Conservation (phyloP, 495 filamentous ascomycete genomes). For the Penicillium chermesinum region DNA sequence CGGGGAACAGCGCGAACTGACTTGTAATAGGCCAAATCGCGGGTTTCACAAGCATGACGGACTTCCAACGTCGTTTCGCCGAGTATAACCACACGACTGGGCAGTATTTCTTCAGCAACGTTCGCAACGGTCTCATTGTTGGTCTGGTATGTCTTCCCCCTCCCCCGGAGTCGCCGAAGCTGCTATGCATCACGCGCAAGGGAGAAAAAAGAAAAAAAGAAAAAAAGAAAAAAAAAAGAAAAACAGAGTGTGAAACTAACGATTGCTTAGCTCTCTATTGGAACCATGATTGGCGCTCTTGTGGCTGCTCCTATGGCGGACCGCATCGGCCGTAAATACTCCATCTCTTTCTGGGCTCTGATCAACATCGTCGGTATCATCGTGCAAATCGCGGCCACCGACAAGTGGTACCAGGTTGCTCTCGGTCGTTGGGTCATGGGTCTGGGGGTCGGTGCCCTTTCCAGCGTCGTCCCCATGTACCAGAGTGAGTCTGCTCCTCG, state of each 20-base stretch:
- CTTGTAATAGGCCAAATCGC: conserved; percentile 44
- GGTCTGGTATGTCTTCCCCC: conserved; percentile 40
- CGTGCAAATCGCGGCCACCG: conserved; percentile 57
- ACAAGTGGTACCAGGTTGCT: conserved; percentile 50
- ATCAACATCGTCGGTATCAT: conserved; percentile 65
- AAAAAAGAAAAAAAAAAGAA: background rate
- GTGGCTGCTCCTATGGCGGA: conserved; percentile 54
- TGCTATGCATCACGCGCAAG: background rate
- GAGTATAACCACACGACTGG: conserved; percentile 27
- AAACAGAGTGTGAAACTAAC: background rate
- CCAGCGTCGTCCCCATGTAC: conserved; percentile 69
- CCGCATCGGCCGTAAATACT: conserved; percentile 47
- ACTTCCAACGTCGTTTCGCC: conserved; percentile 46
- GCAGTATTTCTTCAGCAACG: conserved; percentile 48
- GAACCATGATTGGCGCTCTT: conserved; percentile 65
- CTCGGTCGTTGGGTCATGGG: conserved; percentile 57
- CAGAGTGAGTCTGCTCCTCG: conserved; percentile 63
- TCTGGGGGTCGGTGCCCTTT: conserved; percentile 65
- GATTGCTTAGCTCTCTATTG: conserved; percentile 49
- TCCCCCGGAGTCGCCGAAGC: background rate
- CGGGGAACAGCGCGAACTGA: background rate
- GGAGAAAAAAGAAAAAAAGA: background rate
- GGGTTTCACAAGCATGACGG: conserved; percentile 58
- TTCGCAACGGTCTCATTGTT: conserved; percentile 53
- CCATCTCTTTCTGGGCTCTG: conserved; percentile 52